Evolutionary conservation across 2,329 filamentous ascomycete genomes (phyloP), one percentile per base, ranked within the genome.

Genomic region (Amauroascus verrucosus): DNA sequence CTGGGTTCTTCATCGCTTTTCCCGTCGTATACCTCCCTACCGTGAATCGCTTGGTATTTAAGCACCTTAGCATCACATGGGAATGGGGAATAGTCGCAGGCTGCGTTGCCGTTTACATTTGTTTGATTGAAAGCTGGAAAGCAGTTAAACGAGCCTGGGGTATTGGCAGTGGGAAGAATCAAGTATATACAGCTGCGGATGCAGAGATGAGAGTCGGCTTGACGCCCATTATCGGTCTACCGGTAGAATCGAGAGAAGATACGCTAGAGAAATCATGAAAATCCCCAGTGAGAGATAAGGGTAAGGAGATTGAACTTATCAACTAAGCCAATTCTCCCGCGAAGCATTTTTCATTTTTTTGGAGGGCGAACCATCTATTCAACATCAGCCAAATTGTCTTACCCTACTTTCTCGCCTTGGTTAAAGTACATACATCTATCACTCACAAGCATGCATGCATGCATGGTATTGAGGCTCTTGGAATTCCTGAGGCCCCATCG

Each of bases 31-130:
- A 87, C 60, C 83, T 86, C 33, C 84, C 84, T 0, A 78, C 77
- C 11, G 72, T 86, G 51, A 85, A 84, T 63, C 72, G 73, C 1
- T 64, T 72, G 1, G 82, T 86, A 0, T 85, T 86, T 66, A 78
- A 83, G 60, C 83, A 86, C 57, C 74, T 72, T 8, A 77, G 75
- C 0, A 85, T 86, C 46, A 75, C 67, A 4, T 83, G 81, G 82
- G 83, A 86, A 62, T 87, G 83, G 84, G 79, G 72, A 0, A 72
- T 86, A n/a, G 78, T 84, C 0, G 77, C 85, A 53, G 69, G 81
- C 28, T 77, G 75, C 13, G 72, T 78, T 0, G 64, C 76, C 1
- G 63, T 84, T 5, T 87, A 86, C 65, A 76, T 86, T 57, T 62
- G 68, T 0, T 79, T 81, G 7, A 74, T 82, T 1, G 84, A 87